Evolutionary conservation across 768 basidiomycete genomes (phyloP).

Genomic region (Leccinum uliginosum): DNA sequence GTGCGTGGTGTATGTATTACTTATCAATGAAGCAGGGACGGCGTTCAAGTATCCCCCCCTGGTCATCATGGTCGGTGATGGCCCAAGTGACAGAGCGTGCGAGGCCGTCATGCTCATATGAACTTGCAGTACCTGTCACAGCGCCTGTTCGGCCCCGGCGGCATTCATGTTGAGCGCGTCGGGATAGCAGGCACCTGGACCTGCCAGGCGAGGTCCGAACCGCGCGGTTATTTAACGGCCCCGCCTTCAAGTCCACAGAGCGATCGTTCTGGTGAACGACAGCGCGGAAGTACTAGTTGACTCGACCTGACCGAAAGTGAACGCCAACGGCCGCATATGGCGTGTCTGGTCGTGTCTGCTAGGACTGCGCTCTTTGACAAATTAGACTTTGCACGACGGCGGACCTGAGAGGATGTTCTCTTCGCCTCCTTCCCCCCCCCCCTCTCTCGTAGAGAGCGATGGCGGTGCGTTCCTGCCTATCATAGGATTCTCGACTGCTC

Average conservation of each 20-base stretch:
- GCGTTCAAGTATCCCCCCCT: neutral
- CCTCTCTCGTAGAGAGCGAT: neutral
- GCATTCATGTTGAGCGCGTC: neutral
- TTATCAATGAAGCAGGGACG: neutral
- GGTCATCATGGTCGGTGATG: neutral
- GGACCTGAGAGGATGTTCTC: neutral
- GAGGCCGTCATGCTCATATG: neutral
- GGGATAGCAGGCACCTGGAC: neutral
- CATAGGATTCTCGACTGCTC: neutral
- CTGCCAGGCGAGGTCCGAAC: neutral
- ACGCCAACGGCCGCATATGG: neutral
- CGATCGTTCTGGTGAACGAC: neutral
- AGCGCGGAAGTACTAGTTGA: neutral
- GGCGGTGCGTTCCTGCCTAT: neutral
- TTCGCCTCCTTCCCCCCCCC: neutral
- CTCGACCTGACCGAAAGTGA: neutral
- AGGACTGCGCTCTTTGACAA: neutral
- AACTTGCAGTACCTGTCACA: neutral
- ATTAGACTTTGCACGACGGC: constrained; percentile 9
- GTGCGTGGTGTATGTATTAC: neutral
- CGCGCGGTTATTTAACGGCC: neutral
- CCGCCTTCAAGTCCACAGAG: neutral
- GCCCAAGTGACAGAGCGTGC: neutral
- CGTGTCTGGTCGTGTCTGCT: neutral
- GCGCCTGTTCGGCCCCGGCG: neutral